Conservation (phyloP, 202 grass and related monocot genomes). For the Brachypodium distachyon region DNA sequence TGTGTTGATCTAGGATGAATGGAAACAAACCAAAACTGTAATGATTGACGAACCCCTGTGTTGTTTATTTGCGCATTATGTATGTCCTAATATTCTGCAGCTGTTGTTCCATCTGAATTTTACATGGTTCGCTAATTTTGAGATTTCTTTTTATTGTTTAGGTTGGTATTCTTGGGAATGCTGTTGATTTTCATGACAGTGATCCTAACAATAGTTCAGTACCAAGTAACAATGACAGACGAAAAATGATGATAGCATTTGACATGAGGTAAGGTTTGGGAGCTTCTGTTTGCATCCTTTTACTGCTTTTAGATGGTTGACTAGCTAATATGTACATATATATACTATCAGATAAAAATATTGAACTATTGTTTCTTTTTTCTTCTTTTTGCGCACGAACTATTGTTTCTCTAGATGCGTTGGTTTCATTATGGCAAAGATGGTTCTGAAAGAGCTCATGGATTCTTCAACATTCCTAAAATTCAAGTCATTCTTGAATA, state of each 20-base stretch:
- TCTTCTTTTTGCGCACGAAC: no score
- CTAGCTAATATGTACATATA: neutral
- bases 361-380: slow-evolving; percentile 17
- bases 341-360: neutral
- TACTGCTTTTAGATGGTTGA: neutral
- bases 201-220: slow-evolving; percentile 31
- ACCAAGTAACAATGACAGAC: slow-evolving; percentile 47
- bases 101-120: neutral
- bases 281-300: neutral
- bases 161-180: slow-evolving; percentile 97
- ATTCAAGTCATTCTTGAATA: slow-evolving; percentile 87
- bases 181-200: slow-evolving; percentile 69
- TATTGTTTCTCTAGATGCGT: slow-evolving; percentile 61
- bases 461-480: slow-evolving; percentile 69
- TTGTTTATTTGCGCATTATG: neutral
- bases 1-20: neutral
- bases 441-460: slow-evolving; percentile 86
- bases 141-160: slow-evolving; percentile 28
- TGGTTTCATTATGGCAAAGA: slow-evolving; percentile 92
- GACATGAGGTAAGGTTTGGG: slow-evolving; percentile 72
- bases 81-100: neutral
- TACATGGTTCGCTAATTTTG: neutral
- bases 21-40: neutral
- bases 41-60: neutral
- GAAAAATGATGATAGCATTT: slow-evolving; percentile 96